phyloP scores from a whole-genome alignment of 2,329 filamentous ascomycete genomes.

The Talaromyces pinophilus region DNA sequence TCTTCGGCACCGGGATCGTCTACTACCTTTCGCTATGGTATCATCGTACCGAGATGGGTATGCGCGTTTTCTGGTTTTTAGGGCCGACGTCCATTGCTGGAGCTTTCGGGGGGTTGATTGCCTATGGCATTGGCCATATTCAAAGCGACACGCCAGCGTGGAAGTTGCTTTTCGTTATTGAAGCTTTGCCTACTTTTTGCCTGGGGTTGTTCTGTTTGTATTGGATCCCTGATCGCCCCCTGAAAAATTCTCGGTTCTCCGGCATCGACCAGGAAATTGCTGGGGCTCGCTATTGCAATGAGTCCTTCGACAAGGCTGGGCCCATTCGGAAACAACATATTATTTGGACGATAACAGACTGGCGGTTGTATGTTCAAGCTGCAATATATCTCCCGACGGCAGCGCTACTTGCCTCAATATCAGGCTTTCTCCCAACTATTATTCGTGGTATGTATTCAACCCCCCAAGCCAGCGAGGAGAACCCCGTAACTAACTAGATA shows the following conservation, averaged over 20 bases:
- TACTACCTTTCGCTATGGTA: constrained; percentile 20
- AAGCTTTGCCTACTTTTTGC: constrained; percentile 12
- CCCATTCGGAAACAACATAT: constrained; percentile 15
- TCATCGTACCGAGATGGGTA: constrained; percentile 18
- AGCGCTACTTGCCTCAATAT: constrained; percentile 14
- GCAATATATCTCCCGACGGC: constrained; percentile 20
- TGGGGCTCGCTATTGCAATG: constrained; percentile 7
- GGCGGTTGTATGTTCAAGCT: constrained; percentile 19
- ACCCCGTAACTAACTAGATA: background rate
- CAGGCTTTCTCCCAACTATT: constrained; percentile 18
- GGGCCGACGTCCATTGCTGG: constrained; percentile 16
- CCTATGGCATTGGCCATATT: constrained; percentile 17
- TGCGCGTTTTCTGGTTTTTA: constrained; percentile 21
- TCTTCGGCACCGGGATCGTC: constrained; percentile 17
- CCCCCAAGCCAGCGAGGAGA: too few species aligned
- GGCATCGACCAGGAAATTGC: constrained; percentile 15
- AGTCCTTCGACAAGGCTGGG: constrained; percentile 19
- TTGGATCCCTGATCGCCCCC: constrained; percentile 15
- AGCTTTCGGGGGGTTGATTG: constrained; percentile 17
- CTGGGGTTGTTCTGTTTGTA: constrained; percentile 15
- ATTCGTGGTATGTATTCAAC: constrained; percentile 3
- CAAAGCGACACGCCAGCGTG: constrained; percentile 11
- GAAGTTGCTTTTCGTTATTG: constrained; percentile 17
- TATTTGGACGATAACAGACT: constrained; percentile 18
- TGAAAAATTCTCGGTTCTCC: constrained; percentile 20